Conservation (phyloP, 1,139 yeast species). For the Suhomyces wounanorum region DNA sequence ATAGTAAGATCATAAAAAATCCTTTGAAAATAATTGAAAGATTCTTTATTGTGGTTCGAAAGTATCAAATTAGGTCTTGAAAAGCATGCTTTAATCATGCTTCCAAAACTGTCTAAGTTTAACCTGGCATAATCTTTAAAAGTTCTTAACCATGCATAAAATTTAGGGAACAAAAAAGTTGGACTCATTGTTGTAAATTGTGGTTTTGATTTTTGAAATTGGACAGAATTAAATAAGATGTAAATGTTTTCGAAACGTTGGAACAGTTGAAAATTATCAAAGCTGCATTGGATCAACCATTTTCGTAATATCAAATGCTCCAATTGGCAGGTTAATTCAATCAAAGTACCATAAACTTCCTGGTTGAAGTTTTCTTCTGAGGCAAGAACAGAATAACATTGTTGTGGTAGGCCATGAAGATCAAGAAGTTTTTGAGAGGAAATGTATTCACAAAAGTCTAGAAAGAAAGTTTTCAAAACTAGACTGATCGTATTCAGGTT, state of each 20-base stretch:
- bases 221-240: neutral
- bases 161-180: conserved; percentile 28
- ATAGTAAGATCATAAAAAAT: conserved; percentile 11
- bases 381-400: neutral
- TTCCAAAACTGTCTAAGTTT: conserved; percentile 1
- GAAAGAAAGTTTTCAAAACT: neutral
- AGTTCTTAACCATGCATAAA: conserved; percentile 21
- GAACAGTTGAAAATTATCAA: conserved; percentile 16
- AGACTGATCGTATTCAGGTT: neutral
- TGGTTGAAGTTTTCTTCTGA: neutral
- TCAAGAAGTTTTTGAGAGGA: neutral
- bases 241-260: conserved; percentile 26
- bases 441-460: neutral
- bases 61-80: conserved; percentile 4
- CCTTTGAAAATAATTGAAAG: conserved; percentile 10
- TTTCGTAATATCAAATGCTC: conserved; percentile 18
- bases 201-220: conserved; percentile 1
- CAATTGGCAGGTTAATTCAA: conserved; percentile 7
- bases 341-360: neutral
- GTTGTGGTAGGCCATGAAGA: conserved; percentile 3
- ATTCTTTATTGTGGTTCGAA: neutral
- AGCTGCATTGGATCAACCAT: conserved; percentile 24
- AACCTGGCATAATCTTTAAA: conserved; percentile 3
- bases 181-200: conserved; percentile 25
- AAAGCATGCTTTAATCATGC: conserved; percentile 11